Conservation (phyloP, 202 grass and related monocot genomes). For the Cymbopogon flexuosus region DNA sequence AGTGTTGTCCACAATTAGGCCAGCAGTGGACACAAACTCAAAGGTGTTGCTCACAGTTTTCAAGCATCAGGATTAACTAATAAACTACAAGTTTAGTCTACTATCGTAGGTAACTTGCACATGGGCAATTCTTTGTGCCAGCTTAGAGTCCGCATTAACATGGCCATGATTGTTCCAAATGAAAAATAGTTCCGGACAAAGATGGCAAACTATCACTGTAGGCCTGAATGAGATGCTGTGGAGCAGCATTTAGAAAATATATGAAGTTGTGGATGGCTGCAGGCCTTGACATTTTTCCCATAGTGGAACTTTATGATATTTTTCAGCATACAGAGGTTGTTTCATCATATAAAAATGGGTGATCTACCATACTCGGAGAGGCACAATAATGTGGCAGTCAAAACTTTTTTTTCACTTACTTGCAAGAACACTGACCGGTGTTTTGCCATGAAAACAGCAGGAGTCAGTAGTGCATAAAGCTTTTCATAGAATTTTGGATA, state of each 20-base stretch:
- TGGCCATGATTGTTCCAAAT: not conserved
- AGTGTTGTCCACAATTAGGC: not conserved
- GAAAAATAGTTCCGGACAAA: not conserved
- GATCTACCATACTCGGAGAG: conserved; percentile 7
- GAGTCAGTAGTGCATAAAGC: conserved; percentile 80
- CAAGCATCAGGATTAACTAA: conserved; percentile 15
- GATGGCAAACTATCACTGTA: not conserved
- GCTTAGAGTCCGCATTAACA: conserved; percentile 12
- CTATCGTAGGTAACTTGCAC: not conserved
- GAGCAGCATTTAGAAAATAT: not conserved
- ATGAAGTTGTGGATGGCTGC: not conserved
- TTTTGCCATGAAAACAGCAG: conserved; percentile 84
- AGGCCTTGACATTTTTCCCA: not conserved
- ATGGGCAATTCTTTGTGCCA: not conserved
- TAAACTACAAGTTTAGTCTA: conserved; percentile 2
- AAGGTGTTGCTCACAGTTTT: conserved; percentile 3
- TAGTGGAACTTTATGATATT: not conserved
- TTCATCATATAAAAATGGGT: not conserved
- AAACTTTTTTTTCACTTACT: conserved; percentile 48
- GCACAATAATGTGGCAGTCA: not conserved
- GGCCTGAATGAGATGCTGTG: not conserved
- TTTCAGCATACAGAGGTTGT: not conserved
- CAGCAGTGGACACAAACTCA: not conserved
- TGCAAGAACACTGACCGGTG: conserved; percentile 83
- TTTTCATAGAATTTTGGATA: conserved; percentile 96